Percentiles rank a stretch among this genome's conserved stretches.
These are phyloP conservation scores for Coprinopsis sp. DNA, from an alignment of 768 basidiomycete genomes.

Conservation along the genomic window DNA sequence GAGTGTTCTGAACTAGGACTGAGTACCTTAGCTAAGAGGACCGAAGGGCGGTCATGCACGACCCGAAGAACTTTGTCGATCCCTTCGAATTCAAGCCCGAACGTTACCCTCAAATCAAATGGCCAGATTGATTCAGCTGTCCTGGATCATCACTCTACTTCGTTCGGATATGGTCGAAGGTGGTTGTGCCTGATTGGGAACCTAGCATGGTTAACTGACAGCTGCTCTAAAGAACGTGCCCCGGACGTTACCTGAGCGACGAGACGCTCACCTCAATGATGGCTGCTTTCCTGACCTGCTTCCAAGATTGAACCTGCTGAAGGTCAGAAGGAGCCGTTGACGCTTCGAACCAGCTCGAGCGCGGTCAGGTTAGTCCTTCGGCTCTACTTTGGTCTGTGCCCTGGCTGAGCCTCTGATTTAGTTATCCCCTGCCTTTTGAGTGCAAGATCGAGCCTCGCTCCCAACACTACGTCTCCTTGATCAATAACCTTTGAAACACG, in stretches of 20 bases:
- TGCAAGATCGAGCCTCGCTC: conserved; percentile 24
- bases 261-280: conserved; percentile 9
- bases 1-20: too few relatives aligned
- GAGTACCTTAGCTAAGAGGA: background rate
- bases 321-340: conserved; percentile 12
- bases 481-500: too few relatives aligned
- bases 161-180: conserved; percentile 24
- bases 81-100: conserved; percentile 30
- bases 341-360: too few relatives aligned
- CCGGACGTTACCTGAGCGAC: conserved; percentile 12
- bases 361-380: too few relatives aligned
- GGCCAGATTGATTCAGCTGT: conserved; percentile 14
- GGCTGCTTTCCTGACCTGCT: conserved; percentile 9
- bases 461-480: background rate
- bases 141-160: conserved; percentile 8
- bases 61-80: conserved; percentile 27
- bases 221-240: conserved; percentile 19
- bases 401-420: background rate
- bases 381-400: too few relatives aligned
- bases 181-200: background rate
- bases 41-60: conserved; percentile 27
- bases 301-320: conserved; percentile 9
- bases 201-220: background rate
- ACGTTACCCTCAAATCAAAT: conserved; percentile 22
- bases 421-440: conserved; percentile 20